phyloP scores from a whole-genome alignment of 2,329 filamentous ascomycete genomes.

The Davidsoniella neocaledoniae region DNA sequence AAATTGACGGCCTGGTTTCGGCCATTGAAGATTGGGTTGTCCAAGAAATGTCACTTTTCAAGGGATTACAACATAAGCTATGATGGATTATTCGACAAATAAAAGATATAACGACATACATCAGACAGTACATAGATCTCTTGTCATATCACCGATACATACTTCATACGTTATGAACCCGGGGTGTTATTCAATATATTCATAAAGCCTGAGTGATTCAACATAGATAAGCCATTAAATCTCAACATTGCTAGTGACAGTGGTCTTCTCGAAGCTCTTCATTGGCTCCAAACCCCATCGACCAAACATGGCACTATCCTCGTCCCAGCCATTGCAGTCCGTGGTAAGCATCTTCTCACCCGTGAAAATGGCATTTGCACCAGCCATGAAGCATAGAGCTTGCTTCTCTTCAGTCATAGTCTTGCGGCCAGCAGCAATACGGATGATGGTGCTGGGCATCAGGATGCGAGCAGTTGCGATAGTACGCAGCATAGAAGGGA shows the following conservation, averaged over 20 bases:
- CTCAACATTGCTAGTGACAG: not conserved
- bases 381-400: constrained; percentile 74
- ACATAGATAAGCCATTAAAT: not conserved
- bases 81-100: too few species aligned
- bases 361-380: constrained; percentile 87
- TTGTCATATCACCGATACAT: too few species aligned
- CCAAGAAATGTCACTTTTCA: not conserved
- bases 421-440: constrained; percentile 70
- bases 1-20: constrained; percentile 37
- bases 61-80: too few species aligned
- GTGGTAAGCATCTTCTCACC: constrained; percentile 94
- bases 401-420: constrained; percentile 81
- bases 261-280: constrained; percentile 31
- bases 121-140: too few species aligned
- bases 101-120: too few species aligned
- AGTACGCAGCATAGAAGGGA: constrained; percentile 64
- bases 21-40: constrained; percentile 31
- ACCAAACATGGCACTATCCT: constrained; percentile 70
- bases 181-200: too few species aligned
- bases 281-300: constrained; percentile 71
- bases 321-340: constrained; percentile 79
- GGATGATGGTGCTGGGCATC: constrained; percentile 73
- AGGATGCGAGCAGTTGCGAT: constrained; percentile 70
- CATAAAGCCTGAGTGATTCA: too few species aligned
- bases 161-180: too few species aligned